Conservation (phyloP, 2,329 filamentous ascomycete genomes). For the Clonostachys solani region DNA sequence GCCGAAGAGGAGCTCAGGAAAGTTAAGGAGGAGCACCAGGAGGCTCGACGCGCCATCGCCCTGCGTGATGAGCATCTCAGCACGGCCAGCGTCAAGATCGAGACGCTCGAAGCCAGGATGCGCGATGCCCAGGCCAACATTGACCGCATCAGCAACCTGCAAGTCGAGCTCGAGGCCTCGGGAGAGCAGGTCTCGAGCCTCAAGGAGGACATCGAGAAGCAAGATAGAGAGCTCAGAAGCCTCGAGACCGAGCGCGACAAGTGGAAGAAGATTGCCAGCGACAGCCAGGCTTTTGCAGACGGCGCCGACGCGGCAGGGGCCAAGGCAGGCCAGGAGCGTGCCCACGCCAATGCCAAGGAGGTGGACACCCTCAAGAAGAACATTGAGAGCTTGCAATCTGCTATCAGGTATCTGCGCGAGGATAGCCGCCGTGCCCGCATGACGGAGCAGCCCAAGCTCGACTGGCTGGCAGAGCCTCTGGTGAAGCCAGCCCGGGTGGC, state of each 20-base stretch:
- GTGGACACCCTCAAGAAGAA: slow-evolving; percentile 69
- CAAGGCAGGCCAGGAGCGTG: slow-evolving; percentile 59
- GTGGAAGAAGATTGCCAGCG: slow-evolving; percentile 67
- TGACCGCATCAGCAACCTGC: slow-evolving; percentile 61
- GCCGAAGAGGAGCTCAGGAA: slow-evolving; percentile 80
- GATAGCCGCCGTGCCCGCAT: slow-evolving; percentile 61
- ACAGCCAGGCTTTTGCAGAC: slow-evolving; percentile 51
- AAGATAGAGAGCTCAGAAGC: slow-evolving; percentile 61
- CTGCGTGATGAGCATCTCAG: slow-evolving; percentile 79
- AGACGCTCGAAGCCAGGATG: slow-evolving; percentile 85
- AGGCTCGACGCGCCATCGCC: slow-evolving; percentile 67
- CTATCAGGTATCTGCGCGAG: slow-evolving; percentile 63
- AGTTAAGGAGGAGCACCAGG: slow-evolving; percentile 75
- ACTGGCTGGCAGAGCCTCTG: slow-evolving; percentile 61
- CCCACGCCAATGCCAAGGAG: slow-evolving; percentile 67
- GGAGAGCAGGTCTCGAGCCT: slow-evolving; percentile 47
- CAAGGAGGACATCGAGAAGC: slow-evolving; percentile 61
- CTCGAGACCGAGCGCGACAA: slow-evolving; percentile 64
- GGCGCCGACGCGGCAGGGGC: slow-evolving; percentile 43
- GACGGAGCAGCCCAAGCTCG: slow-evolving; percentile 48
- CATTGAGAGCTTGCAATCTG: slow-evolving; percentile 58
- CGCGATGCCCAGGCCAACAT: slow-evolving; percentile 77
- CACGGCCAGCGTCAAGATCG: slow-evolving; percentile 86
- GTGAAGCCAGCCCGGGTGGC: slow-evolving; percentile 34
- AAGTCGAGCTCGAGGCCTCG: slow-evolving; percentile 51